Percentiles rank a stretch among this genome's conserved stretches.
Conservation (phyloP, 129 eudicot species). For the Artemisia argyi region DNA sequence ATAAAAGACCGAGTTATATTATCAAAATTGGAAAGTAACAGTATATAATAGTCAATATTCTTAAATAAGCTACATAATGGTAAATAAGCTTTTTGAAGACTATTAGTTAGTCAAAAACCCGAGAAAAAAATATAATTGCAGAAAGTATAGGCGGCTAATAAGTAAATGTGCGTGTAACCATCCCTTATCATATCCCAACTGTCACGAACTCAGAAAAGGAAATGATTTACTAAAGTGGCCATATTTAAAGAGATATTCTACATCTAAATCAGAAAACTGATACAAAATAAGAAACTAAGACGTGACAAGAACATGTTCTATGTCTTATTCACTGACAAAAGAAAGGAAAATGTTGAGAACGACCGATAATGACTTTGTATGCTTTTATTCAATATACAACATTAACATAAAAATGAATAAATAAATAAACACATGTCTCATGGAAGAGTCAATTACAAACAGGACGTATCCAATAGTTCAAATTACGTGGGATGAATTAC, state of each 20-base stretch:
- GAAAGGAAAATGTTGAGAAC: constrained; percentile 13
- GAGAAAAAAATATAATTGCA: neutral
- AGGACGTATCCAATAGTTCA: constrained; percentile 1
- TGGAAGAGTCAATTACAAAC: constrained; percentile 3
- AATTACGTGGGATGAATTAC: neutral
- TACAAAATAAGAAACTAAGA: constrained; percentile 13
- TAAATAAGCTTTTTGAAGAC: no score
- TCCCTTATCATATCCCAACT: neutral
- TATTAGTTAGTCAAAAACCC: no score
- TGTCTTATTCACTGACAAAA: constrained; percentile 16
- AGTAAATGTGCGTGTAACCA: constrained; percentile 17
- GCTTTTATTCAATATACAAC: constrained; percentile 6
- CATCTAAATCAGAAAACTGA: constrained; percentile 11
- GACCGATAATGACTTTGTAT: constrained; percentile 1
- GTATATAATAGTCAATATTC: no score
- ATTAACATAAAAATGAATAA: neutral
- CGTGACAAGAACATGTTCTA: constrained; percentile 26
- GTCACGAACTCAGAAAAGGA: constrained; percentile 11
- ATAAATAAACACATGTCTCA: neutral
- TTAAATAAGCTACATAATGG: no score
- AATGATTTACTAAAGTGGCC: constrained; percentile 23
- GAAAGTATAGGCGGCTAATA: constrained; percentile 10
- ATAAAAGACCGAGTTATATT: no score
- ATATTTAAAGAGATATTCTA: constrained; percentile 4
- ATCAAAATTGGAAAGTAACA: no score